Conservation (phyloP, 2,329 filamentous ascomycete genomes). For the Diatrype stigma region DNA sequence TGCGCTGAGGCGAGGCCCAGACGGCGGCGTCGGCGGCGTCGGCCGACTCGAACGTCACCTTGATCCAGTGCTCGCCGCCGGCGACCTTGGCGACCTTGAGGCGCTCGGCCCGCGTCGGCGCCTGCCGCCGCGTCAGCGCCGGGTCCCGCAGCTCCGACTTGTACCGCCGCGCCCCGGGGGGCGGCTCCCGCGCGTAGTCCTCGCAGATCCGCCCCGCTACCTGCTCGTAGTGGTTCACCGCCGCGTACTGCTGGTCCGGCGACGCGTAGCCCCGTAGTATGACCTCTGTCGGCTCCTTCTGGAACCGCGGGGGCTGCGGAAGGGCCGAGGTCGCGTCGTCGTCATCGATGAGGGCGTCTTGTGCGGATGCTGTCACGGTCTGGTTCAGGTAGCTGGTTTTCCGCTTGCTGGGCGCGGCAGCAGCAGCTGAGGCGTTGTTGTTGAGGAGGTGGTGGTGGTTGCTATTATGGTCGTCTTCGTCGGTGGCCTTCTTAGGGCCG, state of each 20-base stretch:
- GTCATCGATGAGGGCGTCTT: slow-evolving; percentile 37
- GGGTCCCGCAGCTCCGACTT: slow-evolving; percentile 71
- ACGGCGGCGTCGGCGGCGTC: slow-evolving; percentile 67
- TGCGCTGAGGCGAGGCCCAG: slow-evolving; percentile 65
- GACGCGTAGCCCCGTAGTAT: slow-evolving; percentile 77
- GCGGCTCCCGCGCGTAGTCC: slow-evolving; percentile 86
- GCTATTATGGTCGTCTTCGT: slow-evolving; percentile 14
- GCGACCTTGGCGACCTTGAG: slow-evolving; percentile 75
- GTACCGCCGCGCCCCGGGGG: slow-evolving; percentile 64
- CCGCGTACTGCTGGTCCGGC: slow-evolving; percentile 70
- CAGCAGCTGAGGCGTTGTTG: neutral
- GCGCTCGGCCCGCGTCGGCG: slow-evolving; percentile 68
- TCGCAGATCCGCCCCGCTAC: slow-evolving; percentile 85
- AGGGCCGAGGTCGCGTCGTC: slow-evolving; percentile 23
- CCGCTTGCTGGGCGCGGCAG: slow-evolving; percentile 23
- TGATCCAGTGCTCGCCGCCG: slow-evolving; percentile 89
- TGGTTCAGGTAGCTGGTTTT: slow-evolving; percentile 34
- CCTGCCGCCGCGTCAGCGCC: slow-evolving; percentile 60
- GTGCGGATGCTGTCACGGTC: slow-evolving; percentile 22
- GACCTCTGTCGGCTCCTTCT: slow-evolving; percentile 61
- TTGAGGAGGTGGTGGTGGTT: neutral
- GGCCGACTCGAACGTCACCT: slow-evolving; percentile 73
- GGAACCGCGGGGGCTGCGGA: slow-evolving; percentile 23
- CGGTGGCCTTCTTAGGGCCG: slow-evolving; percentile 23
- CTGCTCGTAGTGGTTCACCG: slow-evolving; percentile 82